phyloP scores from a whole-genome alignment of 768 basidiomycete species.

The Podaxis sp. region DNA sequence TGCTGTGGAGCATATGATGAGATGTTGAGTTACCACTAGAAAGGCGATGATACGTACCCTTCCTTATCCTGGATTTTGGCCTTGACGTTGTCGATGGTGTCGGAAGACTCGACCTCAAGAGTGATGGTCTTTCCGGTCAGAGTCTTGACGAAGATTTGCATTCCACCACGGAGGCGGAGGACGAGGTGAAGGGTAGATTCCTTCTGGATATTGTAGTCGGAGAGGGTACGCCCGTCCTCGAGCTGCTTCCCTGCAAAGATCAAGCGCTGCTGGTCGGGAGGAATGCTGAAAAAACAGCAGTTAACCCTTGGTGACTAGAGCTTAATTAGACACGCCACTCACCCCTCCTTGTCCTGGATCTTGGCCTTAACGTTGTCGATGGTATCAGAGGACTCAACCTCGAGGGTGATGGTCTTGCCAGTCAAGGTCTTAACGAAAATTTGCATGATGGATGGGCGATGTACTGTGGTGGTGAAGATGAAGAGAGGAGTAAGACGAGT shows the following conservation, averaged over 20 bases:
- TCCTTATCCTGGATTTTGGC: conserved; percentile 95
- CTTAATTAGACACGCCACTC: conserved; percentile 14
- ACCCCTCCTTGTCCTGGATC: conserved; percentile 84
- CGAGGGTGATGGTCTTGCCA: conserved; percentile 89
- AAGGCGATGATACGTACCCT: conserved; percentile 34
- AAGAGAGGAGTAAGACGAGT: conserved; percentile 14
- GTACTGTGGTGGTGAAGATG: conserved; percentile 16
- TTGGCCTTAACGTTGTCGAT: conserved; percentile 81
- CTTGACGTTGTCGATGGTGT: conserved; percentile 87
- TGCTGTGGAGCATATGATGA: conserved; percentile 26
- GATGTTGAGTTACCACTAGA: not conserved
- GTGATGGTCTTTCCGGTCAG: conserved; percentile 91
- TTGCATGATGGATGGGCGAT: conserved; percentile 34
- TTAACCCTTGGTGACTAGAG: not conserved
- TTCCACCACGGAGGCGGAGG: conserved; percentile 88
- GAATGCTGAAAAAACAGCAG: conserved; percentile 44
- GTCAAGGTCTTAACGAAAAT: conserved; percentile 73
- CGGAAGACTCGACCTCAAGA: conserved; percentile 84
- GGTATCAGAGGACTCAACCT: conserved; percentile 78
- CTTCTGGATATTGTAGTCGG: conserved; percentile 94
- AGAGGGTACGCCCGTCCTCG: conserved; percentile 89
- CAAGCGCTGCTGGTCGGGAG: conserved; percentile 91
- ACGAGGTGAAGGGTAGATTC: conserved; percentile 90
- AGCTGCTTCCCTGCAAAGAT: conserved; percentile 97
- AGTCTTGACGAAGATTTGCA: conserved; percentile 85